Conservation (phyloP, 2,329 filamentous ascomycete species). For the Sporothrix pallida region DNA sequence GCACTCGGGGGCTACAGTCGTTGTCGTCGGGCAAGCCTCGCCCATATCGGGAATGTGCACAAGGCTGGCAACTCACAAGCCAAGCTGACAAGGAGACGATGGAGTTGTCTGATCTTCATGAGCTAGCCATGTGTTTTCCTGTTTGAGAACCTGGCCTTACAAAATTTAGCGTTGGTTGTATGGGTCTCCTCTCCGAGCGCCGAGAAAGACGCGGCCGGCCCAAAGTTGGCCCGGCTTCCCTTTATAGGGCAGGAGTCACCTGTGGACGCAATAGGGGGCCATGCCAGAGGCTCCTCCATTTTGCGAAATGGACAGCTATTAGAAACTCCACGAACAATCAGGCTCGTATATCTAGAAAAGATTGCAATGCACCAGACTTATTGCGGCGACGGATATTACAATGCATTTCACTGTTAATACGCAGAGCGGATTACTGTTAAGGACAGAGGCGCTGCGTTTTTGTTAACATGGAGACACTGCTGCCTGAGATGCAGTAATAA, state of each 20-base stretch:
- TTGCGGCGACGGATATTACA: no score
- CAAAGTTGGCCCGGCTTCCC: slow-evolving; percentile 24
- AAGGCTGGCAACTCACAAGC: slow-evolving; percentile 4
- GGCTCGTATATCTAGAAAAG: no score
- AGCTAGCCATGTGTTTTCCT: no score
- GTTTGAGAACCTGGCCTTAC: not conserved
- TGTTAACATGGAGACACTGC: not conserved
- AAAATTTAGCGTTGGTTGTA: no score
- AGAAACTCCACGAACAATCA: no score
- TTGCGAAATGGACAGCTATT: not conserved
- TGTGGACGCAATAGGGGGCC: not conserved
- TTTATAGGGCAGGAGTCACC: not conserved
- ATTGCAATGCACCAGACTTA: no score
- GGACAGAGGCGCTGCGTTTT: no score
- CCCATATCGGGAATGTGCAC: not conserved
- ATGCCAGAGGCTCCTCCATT: not conserved
- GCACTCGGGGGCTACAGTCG: not conserved
- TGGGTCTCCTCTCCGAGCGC: not conserved
- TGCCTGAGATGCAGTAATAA: not conserved
- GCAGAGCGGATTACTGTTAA: no score
- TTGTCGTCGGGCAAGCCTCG: slow-evolving; percentile 3
- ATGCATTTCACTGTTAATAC: no score
- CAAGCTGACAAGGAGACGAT: not conserved
- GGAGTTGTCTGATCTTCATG: not conserved
- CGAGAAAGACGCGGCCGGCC: slow-evolving; percentile 29